Percentiles rank a stretch among this genome's conserved stretches.
phyloP scores from a whole-genome alignment of 352 stramenopile genomes.

The Pseudoperonospora humuli region DNA sequence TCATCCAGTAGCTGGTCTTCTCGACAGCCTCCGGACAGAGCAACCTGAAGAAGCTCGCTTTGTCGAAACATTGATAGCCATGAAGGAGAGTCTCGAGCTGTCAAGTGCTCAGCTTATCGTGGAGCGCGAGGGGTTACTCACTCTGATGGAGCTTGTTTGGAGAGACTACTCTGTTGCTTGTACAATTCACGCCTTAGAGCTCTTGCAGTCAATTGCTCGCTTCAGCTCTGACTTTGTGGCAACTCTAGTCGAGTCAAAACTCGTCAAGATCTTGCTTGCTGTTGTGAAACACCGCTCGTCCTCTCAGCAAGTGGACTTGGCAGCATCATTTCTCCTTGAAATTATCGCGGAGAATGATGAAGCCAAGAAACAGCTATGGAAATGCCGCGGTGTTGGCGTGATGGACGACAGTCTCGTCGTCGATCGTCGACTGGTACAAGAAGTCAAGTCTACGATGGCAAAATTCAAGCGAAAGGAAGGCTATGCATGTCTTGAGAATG shows the following conservation, averaged over 20 bases:
- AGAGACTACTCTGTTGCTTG: conserved; percentile 28
- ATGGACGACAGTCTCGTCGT: conserved; percentile 37
- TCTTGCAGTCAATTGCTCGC: conserved; percentile 31
- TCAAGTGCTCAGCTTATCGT: conserved; percentile 26
- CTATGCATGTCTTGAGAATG: conserved; percentile 86
- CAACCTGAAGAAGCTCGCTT: conserved; percentile 19
- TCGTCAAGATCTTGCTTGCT: conserved; percentile 37
- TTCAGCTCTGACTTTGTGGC: conserved; percentile 32
- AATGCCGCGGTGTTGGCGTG: conserved; percentile 26
- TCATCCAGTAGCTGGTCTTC: conserved; percentile 19
- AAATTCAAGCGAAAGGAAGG: conserved; percentile 80
- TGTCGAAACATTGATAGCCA: conserved; percentile 24
- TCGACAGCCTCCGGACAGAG: conserved; percentile 25
- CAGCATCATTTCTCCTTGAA: conserved; percentile 42
- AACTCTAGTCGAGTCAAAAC: conserved; percentile 34
- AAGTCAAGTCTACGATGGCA: conserved; percentile 53
- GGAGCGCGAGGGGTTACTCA: conserved; percentile 33
- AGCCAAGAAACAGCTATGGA: conserved; percentile 38
- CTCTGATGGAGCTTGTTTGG: conserved; percentile 38
- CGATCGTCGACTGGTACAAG: conserved; percentile 42
- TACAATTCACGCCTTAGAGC: conserved; percentile 30
- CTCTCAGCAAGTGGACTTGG: conserved; percentile 39
- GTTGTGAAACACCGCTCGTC: conserved; percentile 36
- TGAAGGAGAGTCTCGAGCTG: conserved; percentile 26
- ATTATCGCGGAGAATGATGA: conserved; percentile 33